phyloP scores from a whole-genome alignment of 2,329 filamentous ascomycete genomes.

The Lecanicillium sp. region DNA sequence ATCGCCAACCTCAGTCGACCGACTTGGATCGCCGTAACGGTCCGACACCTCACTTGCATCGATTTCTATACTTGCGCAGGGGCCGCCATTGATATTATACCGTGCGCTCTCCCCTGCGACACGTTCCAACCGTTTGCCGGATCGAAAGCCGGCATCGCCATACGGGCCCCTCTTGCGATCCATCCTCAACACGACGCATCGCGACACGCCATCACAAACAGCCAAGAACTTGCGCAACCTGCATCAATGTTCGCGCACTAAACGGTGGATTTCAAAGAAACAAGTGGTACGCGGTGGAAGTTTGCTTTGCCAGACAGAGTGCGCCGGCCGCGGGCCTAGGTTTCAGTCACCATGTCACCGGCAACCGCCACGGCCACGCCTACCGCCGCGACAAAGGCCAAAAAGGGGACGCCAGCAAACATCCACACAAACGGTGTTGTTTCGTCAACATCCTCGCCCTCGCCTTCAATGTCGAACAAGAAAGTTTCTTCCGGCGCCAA shows the following conservation, averaged over 20 bases:
- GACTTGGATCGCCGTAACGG: not conserved
- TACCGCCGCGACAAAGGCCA: constrained; percentile 49
- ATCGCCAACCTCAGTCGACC: constrained; percentile 8
- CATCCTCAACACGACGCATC: constrained; percentile 3
- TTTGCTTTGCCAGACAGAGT: constrained; percentile 2
- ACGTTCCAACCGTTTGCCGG: not conserved
- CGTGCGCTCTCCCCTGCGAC: too few relatives aligned
- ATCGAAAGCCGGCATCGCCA: not conserved
- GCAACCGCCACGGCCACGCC: constrained; percentile 40
- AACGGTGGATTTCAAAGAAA: not conserved
- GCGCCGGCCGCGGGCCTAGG: constrained; percentile 12
- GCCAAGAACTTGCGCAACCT: not conserved
- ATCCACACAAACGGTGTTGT: constrained; percentile 58
- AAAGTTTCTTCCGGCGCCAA: constrained; percentile 41
- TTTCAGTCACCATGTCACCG: constrained; percentile 42
- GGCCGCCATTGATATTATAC: too few relatives aligned
- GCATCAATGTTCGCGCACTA: constrained; percentile 7
- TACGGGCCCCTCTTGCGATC: constrained; percentile 4
- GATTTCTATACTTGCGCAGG: too few relatives aligned
- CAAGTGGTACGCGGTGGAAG: constrained; percentile 8
- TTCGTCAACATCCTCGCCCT: constrained; percentile 52
- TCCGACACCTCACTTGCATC: too few relatives aligned
- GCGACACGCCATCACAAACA: constrained; percentile 3
- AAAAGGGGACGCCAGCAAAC: constrained; percentile 58
- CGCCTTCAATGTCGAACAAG: constrained; percentile 49